Conservation (phyloP, 805 yeast genomes). For the Metschnikowia dekortorum region DNA sequence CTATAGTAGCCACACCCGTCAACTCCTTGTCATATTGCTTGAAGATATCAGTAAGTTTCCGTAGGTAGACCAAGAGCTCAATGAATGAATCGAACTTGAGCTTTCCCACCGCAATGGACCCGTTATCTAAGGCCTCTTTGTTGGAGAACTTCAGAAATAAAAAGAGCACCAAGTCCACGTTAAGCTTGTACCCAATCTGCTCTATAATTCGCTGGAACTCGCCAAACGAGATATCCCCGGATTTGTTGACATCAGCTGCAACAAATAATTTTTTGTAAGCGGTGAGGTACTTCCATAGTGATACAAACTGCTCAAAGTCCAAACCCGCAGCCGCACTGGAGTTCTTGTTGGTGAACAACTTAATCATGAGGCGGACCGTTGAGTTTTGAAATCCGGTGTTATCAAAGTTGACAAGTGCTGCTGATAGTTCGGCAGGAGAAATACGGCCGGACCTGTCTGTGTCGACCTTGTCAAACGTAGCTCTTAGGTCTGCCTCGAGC, state of each 20-base stretch:
- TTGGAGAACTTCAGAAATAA: conserved; percentile 54
- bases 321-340: conserved; percentile 21
- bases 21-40: conserved; percentile 71
- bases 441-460: conserved; percentile 50
- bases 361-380: conserved; percentile 59
- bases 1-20: conserved; percentile 66
- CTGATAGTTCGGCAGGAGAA: conserved; percentile 52
- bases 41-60: conserved; percentile 73
- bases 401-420: conserved; percentile 60
- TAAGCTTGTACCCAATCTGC: conserved; percentile 62
- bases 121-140: conserved; percentile 25
- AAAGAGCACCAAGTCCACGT: conserved; percentile 52
- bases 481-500: conserved; percentile 44
- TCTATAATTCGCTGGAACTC: conserved; percentile 59
- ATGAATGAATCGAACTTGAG: conserved; percentile 79
- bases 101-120: conserved; percentile 29
- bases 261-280: conserved; percentile 65
- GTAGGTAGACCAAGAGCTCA: conserved; percentile 71
- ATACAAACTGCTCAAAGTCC: conserved; percentile 59
- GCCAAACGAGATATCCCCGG: conserved; percentile 58
- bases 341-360: conserved; percentile 45
- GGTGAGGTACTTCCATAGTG: conserved; percentile 62
- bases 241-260: conserved; percentile 54
- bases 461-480: conserved; percentile 53
- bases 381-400: conserved; percentile 57